phyloP scores from a whole-genome alignment of 1,139 yeast genomes.

The Diutina catenulata region DNA sequence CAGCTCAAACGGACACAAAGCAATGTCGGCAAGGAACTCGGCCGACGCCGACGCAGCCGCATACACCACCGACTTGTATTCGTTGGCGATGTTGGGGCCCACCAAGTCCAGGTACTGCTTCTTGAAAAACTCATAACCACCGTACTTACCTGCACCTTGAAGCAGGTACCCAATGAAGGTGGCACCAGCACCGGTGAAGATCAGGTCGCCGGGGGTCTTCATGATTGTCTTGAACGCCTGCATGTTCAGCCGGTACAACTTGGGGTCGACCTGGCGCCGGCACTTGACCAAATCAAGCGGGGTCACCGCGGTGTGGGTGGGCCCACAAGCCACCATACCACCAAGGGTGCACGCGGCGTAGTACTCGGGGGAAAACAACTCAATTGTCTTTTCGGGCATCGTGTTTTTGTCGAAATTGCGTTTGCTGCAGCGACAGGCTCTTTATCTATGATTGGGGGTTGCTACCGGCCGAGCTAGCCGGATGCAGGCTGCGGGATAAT shows the following conservation, averaged over 20 bases:
- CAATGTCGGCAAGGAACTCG: constrained; percentile 80
- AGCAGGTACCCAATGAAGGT: constrained; percentile 83
- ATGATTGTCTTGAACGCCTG: constrained; percentile 72
- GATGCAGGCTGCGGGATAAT: background rate
- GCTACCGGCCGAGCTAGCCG: background rate
- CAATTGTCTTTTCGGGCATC: constrained; percentile 16
- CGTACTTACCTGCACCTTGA: constrained; percentile 96
- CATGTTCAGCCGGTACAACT: constrained; percentile 58
- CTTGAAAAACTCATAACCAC: constrained; percentile 85
- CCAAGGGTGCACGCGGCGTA: constrained; percentile 81
- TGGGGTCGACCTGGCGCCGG: constrained; percentile 75
- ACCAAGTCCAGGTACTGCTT: constrained; percentile 57
- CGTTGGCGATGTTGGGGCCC: constrained; percentile 51
- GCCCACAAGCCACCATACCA: constrained; percentile 89
- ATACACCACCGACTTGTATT: constrained; percentile 63
- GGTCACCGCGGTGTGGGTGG: constrained; percentile 86
- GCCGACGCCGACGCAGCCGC: constrained; percentile 86
- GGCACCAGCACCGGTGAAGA: constrained; percentile 83
- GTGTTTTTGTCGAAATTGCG: background rate
- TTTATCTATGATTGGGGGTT: background rate
- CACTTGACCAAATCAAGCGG: constrained; percentile 90
- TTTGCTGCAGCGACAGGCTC: background rate
- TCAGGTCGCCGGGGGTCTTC: constrained; percentile 63
- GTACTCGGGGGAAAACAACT: constrained; percentile 57
- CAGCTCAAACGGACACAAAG: constrained; percentile 88